Conservation (phyloP, 306 rosid genomes). For the Luffa aegyptiaca region DNA sequence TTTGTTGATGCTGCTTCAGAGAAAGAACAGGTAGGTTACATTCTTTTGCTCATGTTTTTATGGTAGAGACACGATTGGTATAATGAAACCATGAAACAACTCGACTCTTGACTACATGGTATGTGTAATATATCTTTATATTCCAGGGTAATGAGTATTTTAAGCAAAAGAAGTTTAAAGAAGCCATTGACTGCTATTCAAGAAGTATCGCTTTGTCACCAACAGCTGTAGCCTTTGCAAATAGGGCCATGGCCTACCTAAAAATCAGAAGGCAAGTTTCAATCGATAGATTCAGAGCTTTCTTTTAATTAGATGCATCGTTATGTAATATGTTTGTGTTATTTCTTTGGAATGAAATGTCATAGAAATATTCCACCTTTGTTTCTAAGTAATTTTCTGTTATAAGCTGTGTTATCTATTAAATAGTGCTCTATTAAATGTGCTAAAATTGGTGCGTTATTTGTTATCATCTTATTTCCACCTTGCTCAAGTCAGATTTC, state of each 20-base stretch:
- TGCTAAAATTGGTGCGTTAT: background rate
- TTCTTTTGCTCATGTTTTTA: background rate
- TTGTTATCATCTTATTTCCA: background rate
- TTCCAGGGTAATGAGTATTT: slow-evolving; percentile 87
- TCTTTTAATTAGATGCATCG: background rate
- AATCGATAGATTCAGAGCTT: background rate
- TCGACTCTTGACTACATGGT: background rate
- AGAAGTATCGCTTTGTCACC: slow-evolving; percentile 89
- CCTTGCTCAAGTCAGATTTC: slow-evolving; percentile 36
- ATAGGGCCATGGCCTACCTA: slow-evolving; percentile 90
- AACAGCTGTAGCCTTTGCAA: slow-evolving; percentile 90
- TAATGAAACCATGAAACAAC: background rate
- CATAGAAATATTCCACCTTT: background rate
- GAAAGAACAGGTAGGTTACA: slow-evolving; percentile 61
- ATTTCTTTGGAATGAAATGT: background rate
- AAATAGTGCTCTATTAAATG: background rate
- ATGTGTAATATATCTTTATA: slow-evolving; percentile 6
- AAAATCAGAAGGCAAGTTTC: slow-evolving; percentile 62
- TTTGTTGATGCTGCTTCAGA: slow-evolving; percentile 76
- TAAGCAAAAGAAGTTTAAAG: slow-evolving; percentile 86
- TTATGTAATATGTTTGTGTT: background rate
- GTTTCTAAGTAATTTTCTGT: background rate
- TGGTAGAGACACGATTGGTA: background rate
- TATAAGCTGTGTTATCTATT: background rate
- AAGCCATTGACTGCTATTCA: slow-evolving; percentile 84